These are phyloP conservation scores for Pseudogymnoascus verrucosus DNA, from an alignment of 2,329 filamentous ascomycete genomes.

Conservation along the genomic window DNA sequence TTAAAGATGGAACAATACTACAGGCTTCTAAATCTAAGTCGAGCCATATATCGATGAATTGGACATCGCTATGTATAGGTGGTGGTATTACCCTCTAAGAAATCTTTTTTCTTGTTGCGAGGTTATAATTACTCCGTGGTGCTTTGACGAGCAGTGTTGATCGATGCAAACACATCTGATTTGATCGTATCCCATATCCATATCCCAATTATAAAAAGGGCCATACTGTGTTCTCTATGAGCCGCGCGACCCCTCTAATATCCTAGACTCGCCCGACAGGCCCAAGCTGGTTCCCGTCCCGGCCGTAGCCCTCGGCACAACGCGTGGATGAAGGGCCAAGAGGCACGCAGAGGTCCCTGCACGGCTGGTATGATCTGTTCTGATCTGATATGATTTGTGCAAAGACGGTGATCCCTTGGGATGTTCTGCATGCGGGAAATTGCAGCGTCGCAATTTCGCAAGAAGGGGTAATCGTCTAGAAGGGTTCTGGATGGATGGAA, in stretches of 20 bases:
- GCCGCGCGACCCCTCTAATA: not conserved
- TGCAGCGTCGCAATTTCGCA: not conserved
- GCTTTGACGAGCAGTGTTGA: not conserved
- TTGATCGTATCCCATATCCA: not conserved
- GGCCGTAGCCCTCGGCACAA: constrained; percentile 3
- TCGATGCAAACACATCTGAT: not conserved
- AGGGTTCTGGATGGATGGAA: not conserved
- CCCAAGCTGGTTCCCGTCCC: not conserved
- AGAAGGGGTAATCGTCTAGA: constrained; percentile 4
- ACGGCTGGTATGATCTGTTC: not conserved
- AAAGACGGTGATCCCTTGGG: not conserved
- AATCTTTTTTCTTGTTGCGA: not conserved
- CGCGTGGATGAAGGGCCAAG: not conserved
- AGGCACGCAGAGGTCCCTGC: not conserved
- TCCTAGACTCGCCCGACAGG: not conserved
- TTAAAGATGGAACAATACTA: not conserved
- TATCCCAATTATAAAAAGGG: not conserved
- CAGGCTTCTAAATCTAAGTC: not conserved
- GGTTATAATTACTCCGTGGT: not conserved
- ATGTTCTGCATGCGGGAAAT: constrained; percentile 7
- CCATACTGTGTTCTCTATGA: not conserved
- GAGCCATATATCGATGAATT: not conserved
- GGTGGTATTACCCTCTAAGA: not conserved
- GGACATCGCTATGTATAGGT: not conserved
- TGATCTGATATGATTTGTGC: constrained; percentile 4